phyloP scores from a whole-genome alignment of 352 stramenopile species.

The Phytophthora pseudosyringae region DNA sequence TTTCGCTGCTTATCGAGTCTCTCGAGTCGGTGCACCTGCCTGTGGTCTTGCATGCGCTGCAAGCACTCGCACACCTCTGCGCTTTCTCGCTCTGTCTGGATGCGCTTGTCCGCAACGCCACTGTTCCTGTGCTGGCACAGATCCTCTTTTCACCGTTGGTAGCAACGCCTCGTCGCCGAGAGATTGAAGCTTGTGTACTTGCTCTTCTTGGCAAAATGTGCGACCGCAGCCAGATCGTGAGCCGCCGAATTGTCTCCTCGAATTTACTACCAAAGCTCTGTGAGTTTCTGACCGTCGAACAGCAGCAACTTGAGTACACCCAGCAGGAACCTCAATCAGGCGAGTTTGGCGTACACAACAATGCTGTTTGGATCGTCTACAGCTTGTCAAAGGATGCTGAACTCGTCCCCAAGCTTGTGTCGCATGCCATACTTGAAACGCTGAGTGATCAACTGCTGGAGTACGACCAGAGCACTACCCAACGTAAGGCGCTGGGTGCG shows the following conservation, averaged over 20 bases:
- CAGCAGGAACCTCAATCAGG: slow-evolving; percentile 13
- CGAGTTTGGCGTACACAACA: slow-evolving; percentile 44
- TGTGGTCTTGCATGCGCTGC: slow-evolving; percentile 68
- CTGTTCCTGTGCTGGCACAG: slow-evolving; percentile 74
- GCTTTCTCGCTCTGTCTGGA: slow-evolving; percentile 71
- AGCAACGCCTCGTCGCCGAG: slow-evolving; percentile 33
- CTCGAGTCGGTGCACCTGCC: slow-evolving; percentile 74
- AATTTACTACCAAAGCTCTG: slow-evolving; percentile 68
- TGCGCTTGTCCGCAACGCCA: slow-evolving; percentile 73
- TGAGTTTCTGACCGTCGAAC: slow-evolving; percentile 39
- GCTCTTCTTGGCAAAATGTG: slow-evolving; percentile 62
- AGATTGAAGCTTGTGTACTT: slow-evolving; percentile 46
- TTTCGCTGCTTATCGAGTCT: slow-evolving; percentile 69
- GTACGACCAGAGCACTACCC: slow-evolving; percentile 46
- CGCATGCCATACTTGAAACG: slow-evolving; percentile 57
- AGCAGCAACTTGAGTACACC: slow-evolving; percentile 15
- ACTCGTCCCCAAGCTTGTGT: slow-evolving; percentile 64
- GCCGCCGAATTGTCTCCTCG: slow-evolving; percentile 63
- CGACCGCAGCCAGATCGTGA: slow-evolving; percentile 50
- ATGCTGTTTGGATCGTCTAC: slow-evolving; percentile 59
- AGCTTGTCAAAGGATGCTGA: slow-evolving; percentile 71
- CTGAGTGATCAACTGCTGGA: slow-evolving; percentile 42
- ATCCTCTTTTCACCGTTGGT: slow-evolving; percentile 66
- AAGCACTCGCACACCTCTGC: slow-evolving; percentile 64
- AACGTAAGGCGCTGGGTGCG: slow-evolving; percentile 53